A percentile compares a stretch with the other conserved stretches of the same genome.
Conservation (phyloP, 2,329 filamentous ascomycete genomes). For the Hymenoscyphus scutula region DNA sequence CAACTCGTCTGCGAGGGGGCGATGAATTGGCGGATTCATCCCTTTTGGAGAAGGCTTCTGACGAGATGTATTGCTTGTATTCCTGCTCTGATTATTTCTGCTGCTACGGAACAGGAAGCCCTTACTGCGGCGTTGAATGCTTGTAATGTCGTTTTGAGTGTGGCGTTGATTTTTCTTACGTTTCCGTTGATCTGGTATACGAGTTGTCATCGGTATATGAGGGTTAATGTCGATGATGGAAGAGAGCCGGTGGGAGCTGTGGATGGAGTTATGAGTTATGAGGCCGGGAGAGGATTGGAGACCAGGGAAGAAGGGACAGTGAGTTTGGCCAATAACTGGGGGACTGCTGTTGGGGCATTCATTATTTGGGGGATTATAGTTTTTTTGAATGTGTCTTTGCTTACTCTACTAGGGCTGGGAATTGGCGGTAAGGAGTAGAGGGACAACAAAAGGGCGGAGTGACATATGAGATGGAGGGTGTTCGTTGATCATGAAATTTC, state of each 20-base stretch:
- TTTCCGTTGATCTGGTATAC: conserved; percentile 84
- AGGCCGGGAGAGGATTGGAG: conserved; percentile 17
- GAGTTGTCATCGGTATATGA: conserved; percentile 75
- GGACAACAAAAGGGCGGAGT: neutral
- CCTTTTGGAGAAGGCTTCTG: conserved; percentile 74
- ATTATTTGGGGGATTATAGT: conserved; percentile 71
- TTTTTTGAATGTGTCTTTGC: conserved; percentile 59
- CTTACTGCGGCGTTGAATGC: conserved; percentile 69
- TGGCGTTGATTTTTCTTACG: conserved; percentile 77
- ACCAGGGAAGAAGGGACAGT: conserved; percentile 30
- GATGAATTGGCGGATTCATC: conserved; percentile 67
- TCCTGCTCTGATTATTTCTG: conserved; percentile 78
- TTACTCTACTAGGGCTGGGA: neutral
- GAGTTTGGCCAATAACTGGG: conserved; percentile 67
- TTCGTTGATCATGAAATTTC: too few species aligned
- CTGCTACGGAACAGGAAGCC: conserved; percentile 66
- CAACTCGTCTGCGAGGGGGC: conserved; percentile 86
- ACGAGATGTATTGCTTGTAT: conserved; percentile 77
- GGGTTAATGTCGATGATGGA: conserved; percentile 32
- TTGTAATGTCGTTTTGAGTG: conserved; percentile 72
- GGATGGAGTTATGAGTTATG: neutral
- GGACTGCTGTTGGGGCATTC: conserved; percentile 53
- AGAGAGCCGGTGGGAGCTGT: conserved; percentile 16
- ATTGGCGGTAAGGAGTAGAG: neutral
- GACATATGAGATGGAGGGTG: too few species aligned